phyloP scores from a whole-genome alignment of 2,329 filamentous ascomycete genomes.

The Trichophyton equinum region DNA sequence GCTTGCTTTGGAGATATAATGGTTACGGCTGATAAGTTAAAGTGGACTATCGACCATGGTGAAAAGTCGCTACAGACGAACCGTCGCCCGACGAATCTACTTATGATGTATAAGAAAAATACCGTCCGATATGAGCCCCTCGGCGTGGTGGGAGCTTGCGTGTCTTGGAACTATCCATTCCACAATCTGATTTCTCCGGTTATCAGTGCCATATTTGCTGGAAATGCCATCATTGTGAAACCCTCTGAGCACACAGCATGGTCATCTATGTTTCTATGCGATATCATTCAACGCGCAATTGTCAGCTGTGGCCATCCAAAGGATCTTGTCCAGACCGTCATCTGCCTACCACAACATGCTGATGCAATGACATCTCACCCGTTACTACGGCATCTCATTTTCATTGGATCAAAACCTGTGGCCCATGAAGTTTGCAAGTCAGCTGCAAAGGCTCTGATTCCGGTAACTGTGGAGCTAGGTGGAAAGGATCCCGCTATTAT shows the following conservation, averaged over 20 bases:
- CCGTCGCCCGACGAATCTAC: constrained; percentile 67
- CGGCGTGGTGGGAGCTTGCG: constrained; percentile 80
- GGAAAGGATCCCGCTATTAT: constrained; percentile 90
- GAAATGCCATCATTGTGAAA: constrained; percentile 87
- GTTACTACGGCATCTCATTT: constrained; percentile 76
- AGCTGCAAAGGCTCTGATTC: constrained; percentile 74
- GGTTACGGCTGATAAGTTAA: constrained; percentile 83
- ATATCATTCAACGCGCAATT: constrained; percentile 66
- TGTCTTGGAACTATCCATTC: constrained; percentile 96
- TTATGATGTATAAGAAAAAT: constrained; percentile 94
- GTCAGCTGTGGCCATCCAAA: constrained; percentile 70
- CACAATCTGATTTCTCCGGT: constrained; percentile 89
- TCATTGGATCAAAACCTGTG: constrained; percentile 81
- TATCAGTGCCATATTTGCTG: constrained; percentile 80
- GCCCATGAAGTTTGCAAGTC: constrained; percentile 79
- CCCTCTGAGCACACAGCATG: constrained; percentile 92
- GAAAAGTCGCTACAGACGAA: constrained; percentile 64
- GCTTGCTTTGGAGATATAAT: constrained; percentile 89
- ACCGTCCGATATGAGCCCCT: constrained; percentile 82
- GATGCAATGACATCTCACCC: constrained; percentile 73
- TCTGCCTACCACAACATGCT: constrained; percentile 78
- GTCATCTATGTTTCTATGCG: constrained; percentile 72
- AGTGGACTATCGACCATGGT: constrained; percentile 86
- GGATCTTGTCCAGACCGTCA: constrained; percentile 68
- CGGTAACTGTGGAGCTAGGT: constrained; percentile 79